Evolutionary conservation across 1,139 yeast species (phyloP).

Genomic region (Yamadazyma trypodendri): DNA sequence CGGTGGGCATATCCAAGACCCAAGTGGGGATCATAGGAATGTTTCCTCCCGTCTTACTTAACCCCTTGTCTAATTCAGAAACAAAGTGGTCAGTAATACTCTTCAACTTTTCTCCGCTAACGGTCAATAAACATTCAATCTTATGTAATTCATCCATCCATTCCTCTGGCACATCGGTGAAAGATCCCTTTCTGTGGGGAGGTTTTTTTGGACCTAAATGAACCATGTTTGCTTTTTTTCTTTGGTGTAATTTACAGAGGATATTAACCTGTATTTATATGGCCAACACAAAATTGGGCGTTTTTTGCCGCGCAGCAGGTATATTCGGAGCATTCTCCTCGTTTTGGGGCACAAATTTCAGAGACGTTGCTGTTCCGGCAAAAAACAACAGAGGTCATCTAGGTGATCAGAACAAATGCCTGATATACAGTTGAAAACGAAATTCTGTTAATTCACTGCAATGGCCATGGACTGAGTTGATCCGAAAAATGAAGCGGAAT

Average conservation of each 20-base stretch:
- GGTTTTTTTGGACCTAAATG: constrained; percentile 84
- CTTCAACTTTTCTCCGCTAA: constrained; percentile 57
- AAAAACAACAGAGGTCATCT: too few relatives aligned
- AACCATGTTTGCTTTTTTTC: constrained; percentile 49
- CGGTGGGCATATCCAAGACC: constrained; percentile 93
- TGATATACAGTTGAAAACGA: too few relatives aligned
- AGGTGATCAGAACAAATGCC: too few relatives aligned
- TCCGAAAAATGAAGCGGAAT: background rate
- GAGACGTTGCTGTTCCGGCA: too few relatives aligned
- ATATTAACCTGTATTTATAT: constrained; percentile 2
- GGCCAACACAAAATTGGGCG: too few relatives aligned
- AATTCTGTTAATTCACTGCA: too few relatives aligned
- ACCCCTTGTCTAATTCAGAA: constrained; percentile 74
- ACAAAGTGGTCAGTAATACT: constrained; percentile 62
- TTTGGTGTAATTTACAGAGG: background rate
- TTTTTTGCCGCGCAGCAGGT: too few relatives aligned
- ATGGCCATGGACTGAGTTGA: background rate
- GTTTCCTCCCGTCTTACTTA: constrained; percentile 72
- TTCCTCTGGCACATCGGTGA: constrained; percentile 69
- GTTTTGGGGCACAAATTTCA: too few relatives aligned
- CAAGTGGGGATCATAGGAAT: constrained; percentile 97
- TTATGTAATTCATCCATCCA: constrained; percentile 58
- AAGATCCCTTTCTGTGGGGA: constrained; percentile 78
- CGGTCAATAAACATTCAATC: constrained; percentile 64
- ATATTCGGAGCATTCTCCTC: too few relatives aligned